Base-by-base conservation (phyloP, 495 filamentous ascomycete genomes). In the Lasiosphaeria ovina region DNA sequence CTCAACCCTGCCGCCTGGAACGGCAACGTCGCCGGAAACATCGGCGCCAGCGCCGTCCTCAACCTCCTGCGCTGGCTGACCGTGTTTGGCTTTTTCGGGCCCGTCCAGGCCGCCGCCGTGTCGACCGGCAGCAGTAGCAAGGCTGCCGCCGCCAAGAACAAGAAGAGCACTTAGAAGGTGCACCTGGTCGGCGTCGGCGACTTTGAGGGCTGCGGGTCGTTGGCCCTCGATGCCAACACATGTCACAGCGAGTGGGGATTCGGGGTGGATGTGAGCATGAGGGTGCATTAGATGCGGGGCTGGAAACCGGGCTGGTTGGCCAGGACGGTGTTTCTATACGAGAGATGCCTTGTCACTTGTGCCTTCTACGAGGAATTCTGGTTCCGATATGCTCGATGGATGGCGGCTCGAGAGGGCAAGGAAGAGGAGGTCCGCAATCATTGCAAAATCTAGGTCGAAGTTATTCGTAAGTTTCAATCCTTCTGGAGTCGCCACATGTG, bases 291-390 rank as follows among this genome's bases (percentile, higher is more conserved):
- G 24, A 24, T 24, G 24, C 2, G 1, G 24, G 24, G 24, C 24
- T 24, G 24, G 24, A 0, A 24, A 2, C 24, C n/a, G n/a, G n/a
- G n/a, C 24, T 24, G 24, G 24, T 95, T 87, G 61, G 67, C 75
- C 7, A 82, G 94, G 33, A 90, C 82, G 36, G 81, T 86, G 33
- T 95, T 93, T 70, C 77, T 99, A 17, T 98, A 98, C 69, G 94
- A 99, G 74, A 87, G 94, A 36, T 97, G 91, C 64, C 74, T 99
- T 35, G 90, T 97, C 12, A 93, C 92, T 11, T 92, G 89, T 64
- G 94, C 94, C 44, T 87, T 94, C 66, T 97, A 98, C 63, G 93
- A 97, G 51, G 93, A 98, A 67, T 97, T 99, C 74, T 99, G 94
- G 94, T 83, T 95, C 58, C 87, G 94, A 2, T 99, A 96, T 75